Evolutionary conservation across 83 land plant species (phyloP).

Genomic region (Isoetes engelmannii): DNA sequence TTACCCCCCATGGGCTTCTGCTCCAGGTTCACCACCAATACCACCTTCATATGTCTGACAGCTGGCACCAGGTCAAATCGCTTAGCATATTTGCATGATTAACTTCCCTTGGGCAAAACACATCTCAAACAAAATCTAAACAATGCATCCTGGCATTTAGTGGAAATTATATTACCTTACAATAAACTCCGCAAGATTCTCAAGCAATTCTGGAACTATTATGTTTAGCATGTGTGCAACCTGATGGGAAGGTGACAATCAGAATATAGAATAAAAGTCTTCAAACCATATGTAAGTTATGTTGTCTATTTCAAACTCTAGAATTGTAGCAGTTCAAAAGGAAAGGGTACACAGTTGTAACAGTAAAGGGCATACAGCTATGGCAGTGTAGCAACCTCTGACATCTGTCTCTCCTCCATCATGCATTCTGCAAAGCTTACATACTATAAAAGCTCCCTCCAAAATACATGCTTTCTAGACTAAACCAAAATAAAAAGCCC

Average conservation of each 20-base stretch:
- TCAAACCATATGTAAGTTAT: too few species aligned
- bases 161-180: constrained; percentile 38
- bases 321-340: too few species aligned
- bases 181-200: constrained; percentile 58
- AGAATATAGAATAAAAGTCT: too few species aligned
- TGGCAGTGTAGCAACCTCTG: constrained; percentile 88
- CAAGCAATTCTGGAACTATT: constrained; percentile 53
- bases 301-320: too few species aligned
- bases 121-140: too few species aligned
- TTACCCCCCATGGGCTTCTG: constrained; percentile 99
- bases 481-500: background rate
- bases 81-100: too few species aligned
- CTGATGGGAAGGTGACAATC: constrained; percentile 19
- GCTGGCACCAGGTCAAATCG: constrained; percentile 26
- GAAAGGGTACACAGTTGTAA: too few species aligned
- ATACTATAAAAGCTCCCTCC: background rate
- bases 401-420: constrained; percentile 92
- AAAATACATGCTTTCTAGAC: background rate
- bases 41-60: constrained; percentile 99
- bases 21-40: constrained; percentile 91
- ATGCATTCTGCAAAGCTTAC: constrained; percentile 57
- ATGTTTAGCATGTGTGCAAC: constrained; percentile 74
- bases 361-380: constrained; percentile 55
- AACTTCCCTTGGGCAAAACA: too few species aligned
- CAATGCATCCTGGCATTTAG: too few species aligned